phyloP scores from a whole-genome alignment of 2,329 filamentous ascomycete species.

The Ceratocystis huliohia region DNA sequence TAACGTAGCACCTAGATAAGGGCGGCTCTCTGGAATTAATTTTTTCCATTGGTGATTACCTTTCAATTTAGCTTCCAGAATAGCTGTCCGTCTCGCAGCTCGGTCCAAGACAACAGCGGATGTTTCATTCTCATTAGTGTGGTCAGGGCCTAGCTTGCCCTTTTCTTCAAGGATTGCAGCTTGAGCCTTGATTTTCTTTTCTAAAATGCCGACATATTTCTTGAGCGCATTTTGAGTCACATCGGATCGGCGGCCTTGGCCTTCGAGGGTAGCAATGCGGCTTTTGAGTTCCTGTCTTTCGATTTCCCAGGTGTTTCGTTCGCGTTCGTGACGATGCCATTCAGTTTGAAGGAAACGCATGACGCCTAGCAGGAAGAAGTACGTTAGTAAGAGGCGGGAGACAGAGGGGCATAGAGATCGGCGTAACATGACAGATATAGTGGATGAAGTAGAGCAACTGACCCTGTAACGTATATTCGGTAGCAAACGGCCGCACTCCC shows the following conservation, averaged over 20 bases:
- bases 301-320: slow-evolving; percentile 97
- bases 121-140: slow-evolving; percentile 34
- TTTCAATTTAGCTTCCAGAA: slow-evolving; percentile 45
- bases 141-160: slow-evolving; percentile 42
- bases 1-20: not conserved
- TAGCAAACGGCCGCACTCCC: slow-evolving; percentile 42
- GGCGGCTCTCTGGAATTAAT: not conserved
- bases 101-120: slow-evolving; percentile 35
- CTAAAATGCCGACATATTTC: slow-evolving; percentile 80
- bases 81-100: slow-evolving; percentile 34
- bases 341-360: slow-evolving; percentile 99
- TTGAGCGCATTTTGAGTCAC: slow-evolving; percentile 78
- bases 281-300: slow-evolving; percentile 98
- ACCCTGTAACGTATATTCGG: slow-evolving; percentile 50
- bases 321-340: slow-evolving; percentile 97
- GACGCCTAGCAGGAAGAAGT: slow-evolving; percentile 48
- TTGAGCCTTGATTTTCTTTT: slow-evolving; percentile 77
- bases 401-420: not conserved
- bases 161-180: slow-evolving; percentile 40
- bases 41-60: slow-evolving; percentile 29
- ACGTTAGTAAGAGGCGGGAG: slow-evolving; percentile 7
- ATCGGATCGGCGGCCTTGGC: slow-evolving; percentile 74
- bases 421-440: not conserved
- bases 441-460: not conserved
- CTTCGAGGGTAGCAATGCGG: slow-evolving; percentile 86